A percentile compares a stretch with the other conserved stretches of the same genome.
These are phyloP conservation scores for Rhododendron simsii DNA, from an alignment of 148 eudicot genomes.

Conservation along the genomic window DNA sequence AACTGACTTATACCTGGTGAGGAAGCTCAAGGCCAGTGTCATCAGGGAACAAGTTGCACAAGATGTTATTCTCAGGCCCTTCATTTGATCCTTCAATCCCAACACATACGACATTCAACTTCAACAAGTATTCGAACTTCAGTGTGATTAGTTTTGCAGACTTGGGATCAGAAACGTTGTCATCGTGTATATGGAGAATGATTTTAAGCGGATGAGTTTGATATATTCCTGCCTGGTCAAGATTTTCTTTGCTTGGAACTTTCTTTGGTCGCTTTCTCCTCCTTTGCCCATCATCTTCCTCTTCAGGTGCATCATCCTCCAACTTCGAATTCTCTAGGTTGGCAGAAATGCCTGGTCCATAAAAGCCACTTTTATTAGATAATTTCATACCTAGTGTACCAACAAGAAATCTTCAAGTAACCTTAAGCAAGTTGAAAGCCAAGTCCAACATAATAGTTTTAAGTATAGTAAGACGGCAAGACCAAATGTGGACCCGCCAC, in stretches of 20 bases:
- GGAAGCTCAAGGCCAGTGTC: slow-evolving; percentile 91
- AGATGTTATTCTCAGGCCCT: slow-evolving; percentile 53
- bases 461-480: background rate
- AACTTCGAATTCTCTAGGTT: slow-evolving; percentile 53
- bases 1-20: slow-evolving; percentile 53
- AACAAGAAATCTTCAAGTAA: background rate
- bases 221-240: slow-evolving; percentile 65
- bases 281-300: slow-evolving; percentile 94
- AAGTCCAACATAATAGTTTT: background rate
- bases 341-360: slow-evolving; percentile 45
- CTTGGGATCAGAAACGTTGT: slow-evolving; percentile 47
- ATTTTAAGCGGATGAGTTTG: slow-evolving; percentile 81
- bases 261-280: slow-evolving; percentile 87
- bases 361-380: background rate
- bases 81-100: slow-evolving; percentile 78
- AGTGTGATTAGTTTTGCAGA: slow-evolving; percentile 62
- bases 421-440: slow-evolving; percentile 1
- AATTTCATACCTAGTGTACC: background rate
- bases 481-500: slow-evolving; percentile 1
- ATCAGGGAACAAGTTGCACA: slow-evolving; percentile 92
- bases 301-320: slow-evolving; percentile 84
- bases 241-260: slow-evolving; percentile 57
- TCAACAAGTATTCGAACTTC: slow-evolving; percentile 80
- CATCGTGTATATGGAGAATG: slow-evolving; percentile 60
- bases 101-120: slow-evolving; percentile 84